A percentile compares a stretch with the other conserved stretches of the same genome.
These are phyloP conservation scores for Aspergillus campestris DNA, from an alignment of 495 filamentous ascomycete genomes.

Conservation along the genomic window DNA sequence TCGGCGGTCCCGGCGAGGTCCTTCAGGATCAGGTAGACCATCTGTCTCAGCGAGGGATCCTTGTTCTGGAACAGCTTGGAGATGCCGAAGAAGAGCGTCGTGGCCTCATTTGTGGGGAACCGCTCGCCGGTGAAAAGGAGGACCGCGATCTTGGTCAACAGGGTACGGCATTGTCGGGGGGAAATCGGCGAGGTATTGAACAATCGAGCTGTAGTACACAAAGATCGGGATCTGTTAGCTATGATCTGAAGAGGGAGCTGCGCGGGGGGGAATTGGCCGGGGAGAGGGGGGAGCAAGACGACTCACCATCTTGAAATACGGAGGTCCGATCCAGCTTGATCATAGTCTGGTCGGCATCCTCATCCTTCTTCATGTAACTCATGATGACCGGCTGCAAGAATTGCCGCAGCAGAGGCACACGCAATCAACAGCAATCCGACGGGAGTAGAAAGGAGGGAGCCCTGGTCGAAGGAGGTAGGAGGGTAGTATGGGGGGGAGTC, in stretches of 20 bases:
- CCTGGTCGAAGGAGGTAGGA: slow-evolving; percentile 14
- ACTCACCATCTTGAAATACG: slow-evolving; percentile 95
- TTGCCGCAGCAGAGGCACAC: slow-evolving; percentile 25
- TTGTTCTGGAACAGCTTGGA: slow-evolving; percentile 99
- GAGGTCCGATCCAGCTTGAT: slow-evolving; percentile 96
- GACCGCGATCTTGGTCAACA: slow-evolving; percentile 95
- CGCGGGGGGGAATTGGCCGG: slow-evolving; percentile 8
- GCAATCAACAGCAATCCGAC: slow-evolving; percentile 2
- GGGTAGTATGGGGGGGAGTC: slow-evolving; percentile 13
- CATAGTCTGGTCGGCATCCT: slow-evolving; percentile 87
- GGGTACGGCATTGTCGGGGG: slow-evolving; percentile 87
- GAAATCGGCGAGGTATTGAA: slow-evolving; percentile 97
- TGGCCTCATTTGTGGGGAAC: slow-evolving; percentile 95
- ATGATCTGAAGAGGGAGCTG: slow-evolving; percentile 5
- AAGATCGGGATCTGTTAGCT: slow-evolving; percentile 10
- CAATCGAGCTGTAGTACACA: slow-evolving; percentile 61
- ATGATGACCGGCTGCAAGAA: slow-evolving; percentile 46
- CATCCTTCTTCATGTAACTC: slow-evolving; percentile 98
- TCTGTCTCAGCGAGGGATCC: slow-evolving; percentile 94
- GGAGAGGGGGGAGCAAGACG: slow-evolving; percentile 12
- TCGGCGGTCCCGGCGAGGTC: slow-evolving; percentile 94
- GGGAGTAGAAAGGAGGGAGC: background rate
- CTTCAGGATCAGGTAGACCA: slow-evolving; percentile 97
- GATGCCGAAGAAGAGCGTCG: slow-evolving; percentile 97
- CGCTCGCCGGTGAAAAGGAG: slow-evolving; percentile 94